These are phyloP conservation scores for Talaromyces albobiverticillius DNA, from an alignment of 2,329 filamentous ascomycete species.

Conservation along the genomic window DNA sequence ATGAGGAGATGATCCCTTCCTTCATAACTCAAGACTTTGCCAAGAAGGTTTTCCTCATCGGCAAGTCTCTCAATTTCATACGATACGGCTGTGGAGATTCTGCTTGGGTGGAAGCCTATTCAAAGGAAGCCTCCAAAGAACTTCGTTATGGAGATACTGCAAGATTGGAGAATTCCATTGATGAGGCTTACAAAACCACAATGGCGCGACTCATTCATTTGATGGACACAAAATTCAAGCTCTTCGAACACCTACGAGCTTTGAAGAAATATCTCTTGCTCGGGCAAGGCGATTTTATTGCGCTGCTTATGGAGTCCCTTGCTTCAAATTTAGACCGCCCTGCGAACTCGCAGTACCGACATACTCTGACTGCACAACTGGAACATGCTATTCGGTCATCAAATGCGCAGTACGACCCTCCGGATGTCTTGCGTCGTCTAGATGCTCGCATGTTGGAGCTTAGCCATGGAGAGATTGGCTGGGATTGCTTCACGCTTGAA, in stretches of 20 bases:
- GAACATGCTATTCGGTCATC: conserved; percentile 96
- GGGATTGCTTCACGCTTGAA: conserved; percentile 98
- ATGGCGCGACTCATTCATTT: conserved; percentile 92
- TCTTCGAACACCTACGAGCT: conserved; percentile 87
- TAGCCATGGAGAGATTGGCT: conserved; percentile 93
- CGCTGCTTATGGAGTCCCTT: conserved; percentile 92
- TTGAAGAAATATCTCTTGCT: conserved; percentile 93
- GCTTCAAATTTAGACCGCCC: conserved; percentile 90
- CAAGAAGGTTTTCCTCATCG: conserved; percentile 94
- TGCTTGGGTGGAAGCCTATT: conserved; percentile 93
- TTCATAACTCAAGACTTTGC: conserved; percentile 94
- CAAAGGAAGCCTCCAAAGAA: conserved; percentile 87
- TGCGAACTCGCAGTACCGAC: conserved; percentile 93
- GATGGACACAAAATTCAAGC: conserved; percentile 91
- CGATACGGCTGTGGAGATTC: conserved; percentile 92
- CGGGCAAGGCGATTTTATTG: conserved; percentile 96
- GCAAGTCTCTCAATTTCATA: conserved; percentile 97
- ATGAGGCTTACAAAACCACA: conserved; percentile 95
- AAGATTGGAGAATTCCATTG: conserved; percentile 86
- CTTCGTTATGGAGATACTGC: conserved; percentile 90
- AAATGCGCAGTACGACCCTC: conserved; percentile 91
- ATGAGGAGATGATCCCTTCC: conserved; percentile 80
- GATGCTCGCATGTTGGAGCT: conserved; percentile 98
- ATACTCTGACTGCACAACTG: conserved; percentile 94
- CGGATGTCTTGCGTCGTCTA: conserved; percentile 84